Percentiles rank a stretch among this genome's conserved stretches.
phyloP scores from a whole-genome alignment of 1,284 basidiomycete genomes.

The Megacollybia platyphylla region DNA sequence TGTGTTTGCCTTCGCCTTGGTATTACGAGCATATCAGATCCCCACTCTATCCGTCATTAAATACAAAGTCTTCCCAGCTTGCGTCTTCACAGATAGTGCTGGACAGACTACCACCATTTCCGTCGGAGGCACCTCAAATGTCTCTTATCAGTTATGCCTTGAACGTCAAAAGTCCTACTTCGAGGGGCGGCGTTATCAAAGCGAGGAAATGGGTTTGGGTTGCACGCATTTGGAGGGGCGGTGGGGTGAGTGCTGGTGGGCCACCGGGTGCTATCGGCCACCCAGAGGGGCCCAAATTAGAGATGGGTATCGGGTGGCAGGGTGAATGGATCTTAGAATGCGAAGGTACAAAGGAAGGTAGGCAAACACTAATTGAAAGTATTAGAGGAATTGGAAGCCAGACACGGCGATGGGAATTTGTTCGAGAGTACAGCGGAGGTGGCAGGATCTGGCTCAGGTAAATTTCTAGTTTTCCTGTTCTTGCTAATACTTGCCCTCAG shows the following conservation, averaged over 20 bases:
- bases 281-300: conserved; percentile 9
- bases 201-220: conserved; percentile 53
- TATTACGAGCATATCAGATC: conserved; percentile 52
- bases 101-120: background rate
- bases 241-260: conserved; percentile 17
- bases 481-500: background rate
- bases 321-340: conserved; percentile 68
- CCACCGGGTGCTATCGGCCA: conserved; percentile 6
- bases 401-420: conserved; percentile 40
- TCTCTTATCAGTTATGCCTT: conserved; percentile 26
- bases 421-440: conserved; percentile 44
- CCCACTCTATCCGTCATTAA: no score
- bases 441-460: conserved; percentile 57
- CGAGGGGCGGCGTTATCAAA: conserved; percentile 38
- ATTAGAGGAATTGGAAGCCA: conserved; percentile 23
- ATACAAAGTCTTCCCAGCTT: conserved; percentile 30
- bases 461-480: conserved; percentile 9
- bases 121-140: conserved; percentile 21
- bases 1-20: conserved; percentile 55
- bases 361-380: conserved; percentile 40
- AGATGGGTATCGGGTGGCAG: conserved; percentile 54
- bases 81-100: conserved; percentile 16
- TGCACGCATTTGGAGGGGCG: conserved; percentile 31
- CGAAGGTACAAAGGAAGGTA: conserved; percentile 60
- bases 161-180: conserved; percentile 42